Evolutionary conservation across 1,284 basidiomycete genomes (phyloP).

Genomic region (Cutaneotrichosporon cutaneum): DNA sequence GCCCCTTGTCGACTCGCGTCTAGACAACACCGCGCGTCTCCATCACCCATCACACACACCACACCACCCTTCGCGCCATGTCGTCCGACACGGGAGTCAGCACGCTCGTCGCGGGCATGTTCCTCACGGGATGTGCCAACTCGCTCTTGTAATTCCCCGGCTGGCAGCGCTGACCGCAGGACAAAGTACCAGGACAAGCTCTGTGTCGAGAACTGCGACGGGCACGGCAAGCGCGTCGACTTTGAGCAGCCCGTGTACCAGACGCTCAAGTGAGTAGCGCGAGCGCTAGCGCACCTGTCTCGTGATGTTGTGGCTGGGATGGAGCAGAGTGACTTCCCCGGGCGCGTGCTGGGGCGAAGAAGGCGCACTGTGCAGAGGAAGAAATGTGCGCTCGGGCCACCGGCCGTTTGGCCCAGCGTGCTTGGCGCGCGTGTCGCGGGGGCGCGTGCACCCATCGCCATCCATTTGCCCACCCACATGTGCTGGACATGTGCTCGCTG

Average conservation of each 20-base stretch:
- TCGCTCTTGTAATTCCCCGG: slow-evolving; percentile 40
- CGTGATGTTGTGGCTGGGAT: background rate
- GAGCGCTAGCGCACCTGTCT: background rate
- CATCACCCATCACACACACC: background rate
- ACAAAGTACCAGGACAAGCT: slow-evolving; percentile 69
- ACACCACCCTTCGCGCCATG: background rate
- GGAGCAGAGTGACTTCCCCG: background rate
- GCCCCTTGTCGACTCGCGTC: background rate
- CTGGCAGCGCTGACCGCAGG: slow-evolving; percentile 25
- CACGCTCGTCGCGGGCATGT: slow-evolving; percentile 56
- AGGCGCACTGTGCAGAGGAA: slow-evolving; percentile 1
- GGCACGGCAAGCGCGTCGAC: slow-evolving; percentile 59
- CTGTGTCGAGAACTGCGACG: slow-evolving; percentile 85
- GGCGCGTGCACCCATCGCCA: background rate
- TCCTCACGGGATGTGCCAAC: slow-evolving; percentile 56
- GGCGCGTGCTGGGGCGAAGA: background rate
- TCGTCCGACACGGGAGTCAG: slow-evolving; percentile 16
- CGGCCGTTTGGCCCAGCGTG: background rate
- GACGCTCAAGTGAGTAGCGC: slow-evolving; percentile 73
- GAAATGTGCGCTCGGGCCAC: background rate
- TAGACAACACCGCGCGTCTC: background rate
- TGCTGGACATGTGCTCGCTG: background rate
- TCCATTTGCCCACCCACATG: no score
- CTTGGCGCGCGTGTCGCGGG: background rate
- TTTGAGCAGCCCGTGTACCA: slow-evolving; percentile 89